phyloP scores from a whole-genome alignment of 164 flowering plant genomes.

The Dillenia turbinata region DNA sequence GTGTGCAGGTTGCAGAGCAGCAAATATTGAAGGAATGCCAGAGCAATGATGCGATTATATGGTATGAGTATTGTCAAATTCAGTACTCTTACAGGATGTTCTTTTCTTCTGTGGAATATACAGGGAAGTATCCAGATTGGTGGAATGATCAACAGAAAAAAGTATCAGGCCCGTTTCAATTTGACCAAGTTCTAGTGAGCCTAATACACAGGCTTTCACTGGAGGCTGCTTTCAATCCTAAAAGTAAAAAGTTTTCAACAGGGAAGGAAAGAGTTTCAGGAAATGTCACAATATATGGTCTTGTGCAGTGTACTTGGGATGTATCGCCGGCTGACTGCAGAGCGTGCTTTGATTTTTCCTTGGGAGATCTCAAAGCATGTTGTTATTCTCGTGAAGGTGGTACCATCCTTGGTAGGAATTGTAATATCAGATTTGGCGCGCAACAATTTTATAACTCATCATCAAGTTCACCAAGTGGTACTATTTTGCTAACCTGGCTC shows the following conservation, averaged over 20 bases:
- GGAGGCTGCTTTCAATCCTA: slow-evolving; percentile 14
- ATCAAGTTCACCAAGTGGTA: neutral
- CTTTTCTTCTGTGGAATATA: slow-evolving; percentile 20
- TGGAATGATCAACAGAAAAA: slow-evolving; percentile 5
- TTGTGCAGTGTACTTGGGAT: slow-evolving; percentile 39
- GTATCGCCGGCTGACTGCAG: slow-evolving; percentile 3
- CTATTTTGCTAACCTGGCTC: no score
- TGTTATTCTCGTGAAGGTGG: slow-evolving; percentile 10
- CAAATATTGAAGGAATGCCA: slow-evolving; percentile 11
- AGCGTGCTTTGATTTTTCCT: slow-evolving; percentile 11
- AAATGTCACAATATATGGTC: slow-evolving; percentile 19
- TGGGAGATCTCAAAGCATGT: slow-evolving; percentile 10
- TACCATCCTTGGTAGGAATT: slow-evolving; percentile 10
- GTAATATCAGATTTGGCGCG: slow-evolving; percentile 22
- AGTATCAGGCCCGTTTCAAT: slow-evolving; percentile 14
- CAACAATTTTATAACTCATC: neutral
- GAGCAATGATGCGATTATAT: slow-evolving; percentile 19
- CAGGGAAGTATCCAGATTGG: slow-evolving; percentile 2
- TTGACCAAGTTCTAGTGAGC: slow-evolving; percentile 6
- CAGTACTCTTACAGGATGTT: slow-evolving; percentile 22
- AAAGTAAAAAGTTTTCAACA: slow-evolving; percentile 24
- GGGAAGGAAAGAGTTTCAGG: slow-evolving; percentile 1
- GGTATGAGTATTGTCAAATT: slow-evolving; percentile 32
- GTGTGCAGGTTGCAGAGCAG: slow-evolving; percentile 12
- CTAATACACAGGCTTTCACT: slow-evolving; percentile 14